Evolutionary conservation across 2,329 filamentous ascomycete genomes (phyloP).

Genomic region (Fusarium miscanthi): DNA sequence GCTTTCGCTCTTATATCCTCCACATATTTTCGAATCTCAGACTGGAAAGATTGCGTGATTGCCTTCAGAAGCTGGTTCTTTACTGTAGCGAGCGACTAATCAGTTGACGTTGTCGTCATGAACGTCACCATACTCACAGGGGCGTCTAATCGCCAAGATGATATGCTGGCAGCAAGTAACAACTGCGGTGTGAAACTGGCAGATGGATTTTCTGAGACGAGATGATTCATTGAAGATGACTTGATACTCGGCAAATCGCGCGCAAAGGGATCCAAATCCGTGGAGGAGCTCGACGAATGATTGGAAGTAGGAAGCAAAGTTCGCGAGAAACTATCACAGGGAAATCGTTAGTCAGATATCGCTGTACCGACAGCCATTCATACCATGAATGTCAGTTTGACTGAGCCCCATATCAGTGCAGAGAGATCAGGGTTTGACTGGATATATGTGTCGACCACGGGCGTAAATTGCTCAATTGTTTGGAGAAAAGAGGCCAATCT

Average conservation of each 20-base stretch:
- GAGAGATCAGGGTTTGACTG: slow-evolving; percentile 20
- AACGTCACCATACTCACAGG: slow-evolving; percentile 1
- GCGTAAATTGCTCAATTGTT: slow-evolving; percentile 25
- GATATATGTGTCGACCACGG: slow-evolving; percentile 13
- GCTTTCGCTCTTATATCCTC: slow-evolving; percentile 24
- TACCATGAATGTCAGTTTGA: not conserved
- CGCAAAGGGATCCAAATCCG: slow-evolving; percentile 15
- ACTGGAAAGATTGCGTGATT: slow-evolving; percentile 19
- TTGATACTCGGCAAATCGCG: slow-evolving; percentile 19
- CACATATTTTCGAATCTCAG: slow-evolving; percentile 11
- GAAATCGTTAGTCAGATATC: no score
- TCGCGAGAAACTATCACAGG: slow-evolving; percentile 5
- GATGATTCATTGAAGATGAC: not conserved
- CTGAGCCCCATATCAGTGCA: slow-evolving; percentile 16
- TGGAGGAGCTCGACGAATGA: slow-evolving; percentile 24
- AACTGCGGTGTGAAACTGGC: slow-evolving; percentile 12
- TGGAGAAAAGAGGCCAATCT: slow-evolving; percentile 23
- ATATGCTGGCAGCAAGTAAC: slow-evolving; percentile 24
- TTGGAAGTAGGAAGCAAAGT: slow-evolving; percentile 34
- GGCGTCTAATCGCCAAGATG: not conserved
- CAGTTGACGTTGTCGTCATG: no score
- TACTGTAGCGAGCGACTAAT: not conserved
- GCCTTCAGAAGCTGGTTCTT: not conserved
- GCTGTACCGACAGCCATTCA: no score
- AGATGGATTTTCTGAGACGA: not conserved